Base-by-base conservation (phyloP, 768 basidiomycete genomes). In the Phylloporus sp. region DNA sequence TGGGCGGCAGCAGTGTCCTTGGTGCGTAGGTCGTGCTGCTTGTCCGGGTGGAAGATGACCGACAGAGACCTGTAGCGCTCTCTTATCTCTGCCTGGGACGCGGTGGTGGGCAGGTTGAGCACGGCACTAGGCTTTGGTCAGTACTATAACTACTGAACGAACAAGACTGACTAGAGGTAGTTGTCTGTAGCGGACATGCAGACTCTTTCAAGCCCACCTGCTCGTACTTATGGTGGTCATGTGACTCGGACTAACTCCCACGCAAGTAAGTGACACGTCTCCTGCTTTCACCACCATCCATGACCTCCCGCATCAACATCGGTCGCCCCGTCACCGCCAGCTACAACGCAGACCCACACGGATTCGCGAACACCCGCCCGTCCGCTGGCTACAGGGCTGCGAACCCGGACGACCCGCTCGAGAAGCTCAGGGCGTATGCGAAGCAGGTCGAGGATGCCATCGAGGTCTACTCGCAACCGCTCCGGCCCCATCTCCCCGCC, bases 401-500 rank as follows among this genome's bases (percentile, higher is more conserved):
- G 27, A 80, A 90, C 73, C 85, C 87, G 1, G 85, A 91, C 63
- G 85, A 87, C 73, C 91, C 88, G 0, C 60, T 91, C 53, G 88
- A 91, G 71, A 88, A 86, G 70, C 69, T 93, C 44, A 80, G 84
- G 56, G 76, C 77, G 7, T 74, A 84, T 59, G 81, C 81, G 69
- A 85, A 82, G 68, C 78, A 83, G 69, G 78, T 92, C 50, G 97
- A 99, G 74, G 97, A 99, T 73, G 76, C 85, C 57, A 80, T 97
- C 66, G 97, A 98, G 69, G 85, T 90, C 59, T 88, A 88, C 72
- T 86, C 93, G 8, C 88, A 97, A 66, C 97, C 97, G 18, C 76
- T 98, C 72, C 86, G 86, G 68, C 97, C 97, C 47, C 85, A 95
- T 69, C 79, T 99, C 62, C 97, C 97, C 36, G 86, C 91, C 49